Evolutionary conservation across 2,329 filamentous ascomycete genomes (phyloP).

Genomic region (Fusarium protoensiforme): DNA sequence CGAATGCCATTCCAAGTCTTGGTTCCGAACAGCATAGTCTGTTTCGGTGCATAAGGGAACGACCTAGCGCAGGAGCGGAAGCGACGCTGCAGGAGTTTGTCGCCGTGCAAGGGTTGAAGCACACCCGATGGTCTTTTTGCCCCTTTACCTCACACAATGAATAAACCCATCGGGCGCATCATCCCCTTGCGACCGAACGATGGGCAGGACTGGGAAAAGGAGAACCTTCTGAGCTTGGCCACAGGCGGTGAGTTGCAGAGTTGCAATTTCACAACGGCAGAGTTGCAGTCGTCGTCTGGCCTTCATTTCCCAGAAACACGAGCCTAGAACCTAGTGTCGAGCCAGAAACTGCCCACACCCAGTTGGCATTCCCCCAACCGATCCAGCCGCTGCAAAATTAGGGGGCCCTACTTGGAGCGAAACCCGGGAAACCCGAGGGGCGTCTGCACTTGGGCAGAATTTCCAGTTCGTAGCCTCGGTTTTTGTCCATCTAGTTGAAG

Average conservation of each 20-base stretch:
- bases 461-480: constrained; percentile 3
- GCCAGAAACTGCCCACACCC: constrained; percentile 24
- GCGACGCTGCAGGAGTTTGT: constrained; percentile 35
- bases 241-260: constrained; percentile 33
- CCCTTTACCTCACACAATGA: constrained; percentile 42
- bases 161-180: constrained; percentile 16
- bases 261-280: constrained; percentile 19
- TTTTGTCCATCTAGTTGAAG: background rate
- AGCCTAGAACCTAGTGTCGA: constrained; percentile 26
- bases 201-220: background rate
- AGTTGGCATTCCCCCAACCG: constrained; percentile 14
- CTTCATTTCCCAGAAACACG: constrained; percentile 31
- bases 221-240: constrained; percentile 4
- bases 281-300: constrained; percentile 23
- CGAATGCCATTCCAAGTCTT: constrained; percentile 19
- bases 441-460: background rate
- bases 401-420: background rate
- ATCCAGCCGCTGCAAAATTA: constrained; percentile 29
- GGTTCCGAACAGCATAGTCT: constrained; percentile 22
- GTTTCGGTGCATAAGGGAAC: constrained; percentile 28
- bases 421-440: background rate
- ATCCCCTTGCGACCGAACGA: constrained; percentile 11
- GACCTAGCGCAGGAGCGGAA: constrained; percentile 36
- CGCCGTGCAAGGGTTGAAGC: constrained; percentile 10
- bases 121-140: constrained; percentile 9